Evolutionary conservation across 768 basidiomycete genomes (phyloP), one percentile per base, ranked within the genome.

Genomic region (Ramaria rubella): DNA sequence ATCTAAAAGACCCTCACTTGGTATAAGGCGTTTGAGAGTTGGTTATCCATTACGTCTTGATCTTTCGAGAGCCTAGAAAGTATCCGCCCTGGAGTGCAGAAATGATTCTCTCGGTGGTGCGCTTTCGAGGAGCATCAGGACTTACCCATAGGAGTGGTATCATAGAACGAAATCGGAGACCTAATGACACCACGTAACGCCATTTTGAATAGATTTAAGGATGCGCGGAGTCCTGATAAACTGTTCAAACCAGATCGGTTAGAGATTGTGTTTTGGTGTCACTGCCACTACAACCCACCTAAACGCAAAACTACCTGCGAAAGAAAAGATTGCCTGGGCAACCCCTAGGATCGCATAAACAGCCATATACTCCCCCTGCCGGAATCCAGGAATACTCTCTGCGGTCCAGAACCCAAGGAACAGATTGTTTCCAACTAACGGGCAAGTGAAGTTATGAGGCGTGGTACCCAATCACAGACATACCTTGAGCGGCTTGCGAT

Each of bases 351-450:
- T 71, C 12, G 74, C 75, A 63, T 78, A 78, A 1, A 75, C 62
- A 1, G 65, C 85, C 79, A 91, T 90, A 66, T 91, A 91, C 31
- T 82, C 71, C 0, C 77, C 79, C 64, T 86, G 79, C 3, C 36
- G 65, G 64, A 87, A 85, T 2, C 80, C 77, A 5, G 61, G 58
- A 17, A 89, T 77, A n/a, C 71, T 77, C 17, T 72, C 57, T 1
- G 75, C 73, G 0, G 83, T 82, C 87, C 87, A 91, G 61, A 83
- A 87, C 0, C 86, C 86, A 19, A 91, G 75, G 71, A 86, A 81
- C 4, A 91, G 66, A 30, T 78, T 83, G 60, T 80, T 83, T 0
- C 76, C 80, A 30, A 89, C 86, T 64, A 40, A 2, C n/a, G 23
- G 26, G 45, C 34, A 38, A 27, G 21, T 19, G 38, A 38, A n/a